Base-by-base conservation (phyloP, 116 monocot species). In the Papilionanthe hybrid region DNA sequence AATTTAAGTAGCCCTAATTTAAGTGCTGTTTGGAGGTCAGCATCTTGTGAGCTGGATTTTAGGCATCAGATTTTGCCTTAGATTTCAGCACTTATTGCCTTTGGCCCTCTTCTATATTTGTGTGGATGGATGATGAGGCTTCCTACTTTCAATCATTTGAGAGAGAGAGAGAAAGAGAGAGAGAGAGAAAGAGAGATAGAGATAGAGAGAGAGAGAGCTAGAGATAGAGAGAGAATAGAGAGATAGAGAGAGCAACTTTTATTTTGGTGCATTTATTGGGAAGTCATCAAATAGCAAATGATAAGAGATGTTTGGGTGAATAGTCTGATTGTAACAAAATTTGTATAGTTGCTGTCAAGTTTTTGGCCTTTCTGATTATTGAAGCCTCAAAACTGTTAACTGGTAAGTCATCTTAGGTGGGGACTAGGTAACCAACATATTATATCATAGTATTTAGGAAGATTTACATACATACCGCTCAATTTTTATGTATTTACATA, bases 41-140 rank as follows among this genome's bases (percentile, higher is more conserved):
- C 73, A 73, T 73, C 73, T 22, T 73, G 44, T 44, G n/a, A 42
- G 43, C 73, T 73, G 73, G 73, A 22, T 45, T 44, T 73, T 73
- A 23, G 5, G 44, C 73, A 73, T 45, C 6, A 73, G 44, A 73
- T 73, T 44, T 73, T 9, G 7, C 8, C 1, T 73, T 73, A 44
- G 73, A 73, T 73, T 22, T 73, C 15, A 44, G 73, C 44, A 73
- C 45, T 73, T 45, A 73, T 22, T 73, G 73, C n/a, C 9, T 42
- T n/a, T 73, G 27, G 73, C 9, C 15, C 20, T 73, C 73, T 43
- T 73, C 44, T 43, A 17, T 19, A 8, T 37, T 4, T 37, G 37
- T 71, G 73, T 45, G 43, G 9, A 44, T 43, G 44, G 9, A 43
- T 43, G 44, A 71, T 17, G 41, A 44, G 42, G 19, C 0, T 73